phyloP scores from a whole-genome alignment of 176 grass and related monocot genomes.

The Microstegium vimineum region DNA sequence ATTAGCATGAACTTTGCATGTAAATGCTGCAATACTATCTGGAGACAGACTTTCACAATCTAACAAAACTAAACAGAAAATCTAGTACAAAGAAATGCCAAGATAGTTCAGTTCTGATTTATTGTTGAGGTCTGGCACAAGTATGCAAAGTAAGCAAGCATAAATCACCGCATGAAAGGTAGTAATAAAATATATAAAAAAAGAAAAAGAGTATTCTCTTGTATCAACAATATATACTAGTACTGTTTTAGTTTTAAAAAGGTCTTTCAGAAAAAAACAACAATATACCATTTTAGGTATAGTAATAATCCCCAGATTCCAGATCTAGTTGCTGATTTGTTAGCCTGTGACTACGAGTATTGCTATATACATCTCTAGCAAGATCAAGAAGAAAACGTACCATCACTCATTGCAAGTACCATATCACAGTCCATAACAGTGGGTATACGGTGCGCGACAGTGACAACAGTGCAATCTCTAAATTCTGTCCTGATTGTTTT shows the following conservation, averaged over 20 bases:
- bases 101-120: neutral
- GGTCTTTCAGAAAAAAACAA: no score
- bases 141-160: neutral
- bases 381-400: conserved; percentile 32
- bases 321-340: neutral
- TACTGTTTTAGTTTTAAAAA: no score
- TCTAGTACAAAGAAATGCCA: neutral
- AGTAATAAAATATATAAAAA: neutral
- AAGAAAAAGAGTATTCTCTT: neutral
- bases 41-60: neutral
- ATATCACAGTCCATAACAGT: conserved; percentile 83
- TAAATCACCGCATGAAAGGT: neutral
- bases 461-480: conserved; percentile 73
- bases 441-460: conserved; percentile 78
- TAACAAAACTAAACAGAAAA: neutral
- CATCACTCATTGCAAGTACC: conserved; percentile 82
- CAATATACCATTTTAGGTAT: conserved; percentile 2
- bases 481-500: conserved; percentile 83
- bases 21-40: neutral
- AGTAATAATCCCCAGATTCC: neutral
- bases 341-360: neutral
- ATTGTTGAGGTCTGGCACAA: neutral
- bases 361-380: neutral
- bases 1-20: neutral
- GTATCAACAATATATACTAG: neutral